Conservation (phyloP, 495 filamentous ascomycete genomes). For the Neurospora sp. region DNA sequence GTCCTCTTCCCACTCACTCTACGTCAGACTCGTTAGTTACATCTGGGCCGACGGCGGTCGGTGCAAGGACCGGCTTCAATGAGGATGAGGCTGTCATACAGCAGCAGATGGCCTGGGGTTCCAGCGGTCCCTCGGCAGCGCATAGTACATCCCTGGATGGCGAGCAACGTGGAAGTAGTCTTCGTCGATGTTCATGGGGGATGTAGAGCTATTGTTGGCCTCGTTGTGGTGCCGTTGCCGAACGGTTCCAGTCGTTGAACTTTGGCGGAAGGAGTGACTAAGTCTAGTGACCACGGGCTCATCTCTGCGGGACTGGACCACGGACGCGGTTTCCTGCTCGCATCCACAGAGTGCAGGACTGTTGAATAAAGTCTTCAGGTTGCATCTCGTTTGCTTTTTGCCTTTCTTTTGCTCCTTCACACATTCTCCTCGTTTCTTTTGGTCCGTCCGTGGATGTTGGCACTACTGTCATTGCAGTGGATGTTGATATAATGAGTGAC, state of each 20-base stretch:
- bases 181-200: accelerated
- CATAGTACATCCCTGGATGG: not conserved
- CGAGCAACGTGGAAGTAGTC: not conserved
- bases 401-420: not conserved
- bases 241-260: not conserved
- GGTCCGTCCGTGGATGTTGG: not conserved
- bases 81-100: not conserved
- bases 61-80: not conserved
- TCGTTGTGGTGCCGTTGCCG: not conserved
- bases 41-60: not conserved
- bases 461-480: not conserved
- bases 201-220: accelerated
- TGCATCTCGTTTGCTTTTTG: not conserved
- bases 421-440: accelerated
- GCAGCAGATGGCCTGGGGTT: not conserved
- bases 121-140: not conserved
- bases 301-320: not conserved
- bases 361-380: not conserved
- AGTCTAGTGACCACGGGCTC: not conserved
- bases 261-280: not conserved
- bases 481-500: not conserved
- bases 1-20: not conserved
- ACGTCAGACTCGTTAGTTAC: not conserved
- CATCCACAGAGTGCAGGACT: not conserved
- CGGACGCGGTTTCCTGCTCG: not conserved